Conservation (phyloP, 768 basidiomycete species). For the Tubosaeta brunneosetosa region DNA sequence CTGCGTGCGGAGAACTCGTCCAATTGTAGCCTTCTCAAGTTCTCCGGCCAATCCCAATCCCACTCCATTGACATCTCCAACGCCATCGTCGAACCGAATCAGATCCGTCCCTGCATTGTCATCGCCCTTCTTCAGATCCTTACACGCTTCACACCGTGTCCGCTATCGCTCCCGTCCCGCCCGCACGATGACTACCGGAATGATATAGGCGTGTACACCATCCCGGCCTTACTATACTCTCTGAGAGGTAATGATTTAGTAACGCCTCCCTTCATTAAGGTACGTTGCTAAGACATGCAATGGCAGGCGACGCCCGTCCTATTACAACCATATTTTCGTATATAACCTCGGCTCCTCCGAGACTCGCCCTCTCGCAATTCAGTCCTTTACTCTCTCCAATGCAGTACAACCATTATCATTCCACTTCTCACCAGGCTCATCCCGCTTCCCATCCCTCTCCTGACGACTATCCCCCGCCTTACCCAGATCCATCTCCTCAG, state of each 20-base stretch:
- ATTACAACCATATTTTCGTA: slow-evolving; percentile 32
- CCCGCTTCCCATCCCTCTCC: slow-evolving; percentile 15
- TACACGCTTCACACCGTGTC: slow-evolving; percentile 17
- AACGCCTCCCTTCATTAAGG: slow-evolving; percentile 35
- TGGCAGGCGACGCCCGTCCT: slow-evolving; percentile 33
- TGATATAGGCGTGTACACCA: slow-evolving; percentile 31
- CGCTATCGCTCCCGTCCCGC: slow-evolving; percentile 27
- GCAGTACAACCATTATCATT: slow-evolving; percentile 28
- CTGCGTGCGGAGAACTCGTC: slow-evolving; percentile 27
- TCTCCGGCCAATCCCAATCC: slow-evolving; percentile 29
- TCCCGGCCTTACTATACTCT: slow-evolving; percentile 32
- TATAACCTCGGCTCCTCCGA: slow-evolving; percentile 25
- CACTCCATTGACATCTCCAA: slow-evolving; percentile 28
- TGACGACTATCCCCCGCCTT: slow-evolving; percentile 17
- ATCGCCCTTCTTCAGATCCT: slow-evolving; percentile 27
- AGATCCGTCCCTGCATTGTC: slow-evolving; percentile 17
- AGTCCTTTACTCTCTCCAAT: slow-evolving; percentile 14
- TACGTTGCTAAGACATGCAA: slow-evolving; percentile 34
- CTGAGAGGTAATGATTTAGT: slow-evolving; percentile 36
- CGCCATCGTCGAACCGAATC: slow-evolving; percentile 31
- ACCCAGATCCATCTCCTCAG: slow-evolving; percentile 24
- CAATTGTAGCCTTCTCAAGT: slow-evolving; percentile 20
- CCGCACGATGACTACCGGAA: slow-evolving; percentile 32
- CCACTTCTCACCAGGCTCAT: slow-evolving; percentile 17
- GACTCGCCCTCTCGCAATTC: slow-evolving; percentile 9